Evolutionary conservation across 2,329 filamentous ascomycete species (phyloP), one percentile per base, ranked within the genome.

Genomic region (Clarireedia homoeocarpa): DNA sequence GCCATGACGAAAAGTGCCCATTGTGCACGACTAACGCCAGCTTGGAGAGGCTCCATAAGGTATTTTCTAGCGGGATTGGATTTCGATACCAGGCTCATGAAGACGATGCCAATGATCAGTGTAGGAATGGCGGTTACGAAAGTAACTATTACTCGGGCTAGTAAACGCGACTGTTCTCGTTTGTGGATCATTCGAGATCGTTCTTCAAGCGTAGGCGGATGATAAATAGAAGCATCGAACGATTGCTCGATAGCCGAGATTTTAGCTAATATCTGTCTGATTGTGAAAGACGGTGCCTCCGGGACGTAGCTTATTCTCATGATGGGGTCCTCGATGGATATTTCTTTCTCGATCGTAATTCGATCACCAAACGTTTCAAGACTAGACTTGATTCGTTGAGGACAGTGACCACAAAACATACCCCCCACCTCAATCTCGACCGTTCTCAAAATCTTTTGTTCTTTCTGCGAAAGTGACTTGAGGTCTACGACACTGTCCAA

Each of bases 101-200:
- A 95, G 1, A 95, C 84, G 53, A 96, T 89, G 3, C 92, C 91
- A 40, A 96, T 83, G 51, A 95, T 69, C 63, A 96, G 91, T 0
- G 89, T 89, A 2, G 92, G 91, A 46, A 96, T 85, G 20, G 87
- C 85, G 5, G 87, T 74, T 26, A 85, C 65, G 27, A 86, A 70
- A 1, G 89, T 86, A 55, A 95, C 76, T 1, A 87, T 67, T 15
- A 90, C 78, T n/a, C 91, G 84, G 58, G 80, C 74, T 0, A 91
- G 71, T 14, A 95, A 80, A 34, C 84, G 78, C 24, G 75, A 78
- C 64, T 86, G 82, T 65, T 95, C 89, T 57, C 80, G 80, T 20
- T 77, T 76, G 59, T 88, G 85, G 67, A 96, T 89, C 40, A 77
- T 74, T 60, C 81, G 82, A 3, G 90, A 89, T 9, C 88, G 82